A percentile compares a stretch with the other conserved stretches of the same genome.
These are phyloP conservation scores for Syzygium malaccense DNA, from an alignment of 441 rosid species.

Conservation along the genomic window DNA sequence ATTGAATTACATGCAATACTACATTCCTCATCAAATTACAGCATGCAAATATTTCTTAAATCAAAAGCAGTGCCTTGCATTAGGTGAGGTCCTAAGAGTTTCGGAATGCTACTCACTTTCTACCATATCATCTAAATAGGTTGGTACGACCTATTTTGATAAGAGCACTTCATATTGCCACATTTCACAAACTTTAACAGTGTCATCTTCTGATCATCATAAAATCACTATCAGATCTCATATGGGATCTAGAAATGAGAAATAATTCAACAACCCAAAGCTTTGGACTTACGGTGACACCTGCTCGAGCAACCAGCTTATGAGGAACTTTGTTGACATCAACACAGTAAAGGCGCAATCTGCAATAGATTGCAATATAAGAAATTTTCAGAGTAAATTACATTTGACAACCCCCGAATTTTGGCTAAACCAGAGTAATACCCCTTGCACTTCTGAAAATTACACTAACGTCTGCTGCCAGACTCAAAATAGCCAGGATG, in stretches of 20 bases:
- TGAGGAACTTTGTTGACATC: slow-evolving; percentile 82
- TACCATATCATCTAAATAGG: not conserved
- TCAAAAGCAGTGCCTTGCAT: not conserved
- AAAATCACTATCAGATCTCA: not conserved
- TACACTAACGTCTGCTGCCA: not conserved
- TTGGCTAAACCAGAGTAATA: not conserved
- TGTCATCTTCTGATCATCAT: not conserved
- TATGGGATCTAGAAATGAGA: not conserved
- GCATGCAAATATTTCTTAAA: not conserved
- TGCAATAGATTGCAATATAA: slow-evolving; percentile 13
- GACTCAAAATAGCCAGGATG: not conserved
- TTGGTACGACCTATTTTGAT: not conserved
- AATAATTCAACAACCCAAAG: not conserved
- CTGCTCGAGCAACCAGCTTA: slow-evolving; percentile 66
- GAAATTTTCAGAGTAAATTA: not conserved
- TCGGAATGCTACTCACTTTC: not conserved
- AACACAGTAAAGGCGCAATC: slow-evolving; percentile 63
- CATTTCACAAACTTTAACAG: not conserved
- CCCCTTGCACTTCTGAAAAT: not conserved
- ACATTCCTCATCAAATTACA: not conserved
- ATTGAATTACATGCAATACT: not conserved
- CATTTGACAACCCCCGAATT: not conserved
- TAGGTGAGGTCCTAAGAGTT: not conserved
- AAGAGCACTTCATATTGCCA: not conserved
- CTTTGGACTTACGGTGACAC: slow-evolving; percentile 59